These are phyloP conservation scores for Aspergillus haitiensis DNA, from an alignment of 495 filamentous ascomycete species.

Conservation along the genomic window DNA sequence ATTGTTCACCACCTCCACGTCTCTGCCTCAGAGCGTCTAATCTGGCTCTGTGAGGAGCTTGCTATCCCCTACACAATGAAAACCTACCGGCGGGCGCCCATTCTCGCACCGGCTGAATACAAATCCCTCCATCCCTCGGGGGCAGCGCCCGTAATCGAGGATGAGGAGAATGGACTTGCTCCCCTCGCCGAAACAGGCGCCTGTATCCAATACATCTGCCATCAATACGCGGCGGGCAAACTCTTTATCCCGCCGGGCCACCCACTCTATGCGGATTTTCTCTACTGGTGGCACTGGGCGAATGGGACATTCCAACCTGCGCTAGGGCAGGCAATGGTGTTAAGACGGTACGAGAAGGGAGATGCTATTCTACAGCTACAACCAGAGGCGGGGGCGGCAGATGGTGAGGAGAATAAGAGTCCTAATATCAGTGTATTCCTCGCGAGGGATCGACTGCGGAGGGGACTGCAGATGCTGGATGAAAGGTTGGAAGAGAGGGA, in stretches of 20 bases:
- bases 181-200: slow-evolving; percentile 48
- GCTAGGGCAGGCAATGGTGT: slow-evolving; percentile 22
- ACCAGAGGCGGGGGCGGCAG: neutral
- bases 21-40: slow-evolving; percentile 56
- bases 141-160: slow-evolving; percentile 53
- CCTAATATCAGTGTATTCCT: slow-evolving; percentile 17
- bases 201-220: slow-evolving; percentile 54
- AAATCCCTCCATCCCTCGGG: slow-evolving; percentile 48
- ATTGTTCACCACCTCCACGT: slow-evolving; percentile 57
- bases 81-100: slow-evolving; percentile 46
- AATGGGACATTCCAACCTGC: slow-evolving; percentile 51
- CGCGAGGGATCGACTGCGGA: slow-evolving; percentile 23
- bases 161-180: slow-evolving; percentile 43
- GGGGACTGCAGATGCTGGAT: slow-evolving; percentile 38
- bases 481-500: slow-evolving; percentile 36
- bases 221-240: slow-evolving; percentile 43
- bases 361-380: neutral
- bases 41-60: slow-evolving; percentile 64
- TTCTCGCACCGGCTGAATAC: slow-evolving; percentile 50
- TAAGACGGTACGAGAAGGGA: slow-evolving; percentile 1
- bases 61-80: slow-evolving; percentile 50
- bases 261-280: slow-evolving; percentile 51
- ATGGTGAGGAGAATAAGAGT: too few species aligned
- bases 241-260: slow-evolving; percentile 41
- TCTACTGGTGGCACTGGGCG: slow-evolving; percentile 60